These are phyloP conservation scores for Funneliformis geosporum DNA, from an alignment of 192 early-diverging fungal genomes.

Conservation along the genomic window DNA sequence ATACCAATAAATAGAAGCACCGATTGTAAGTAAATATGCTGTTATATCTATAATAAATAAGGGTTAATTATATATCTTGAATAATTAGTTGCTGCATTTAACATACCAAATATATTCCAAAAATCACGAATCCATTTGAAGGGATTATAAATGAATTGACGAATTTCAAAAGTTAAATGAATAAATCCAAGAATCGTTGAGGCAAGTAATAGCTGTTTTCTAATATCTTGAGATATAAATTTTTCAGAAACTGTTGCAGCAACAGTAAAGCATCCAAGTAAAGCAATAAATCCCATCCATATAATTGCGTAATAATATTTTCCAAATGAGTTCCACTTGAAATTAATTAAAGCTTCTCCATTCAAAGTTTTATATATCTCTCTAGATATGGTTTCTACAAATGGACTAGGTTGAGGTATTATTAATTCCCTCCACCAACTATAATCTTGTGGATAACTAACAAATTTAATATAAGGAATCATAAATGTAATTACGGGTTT, in stretches of 20 bases:
- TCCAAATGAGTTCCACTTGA: slow-evolving; percentile 9
- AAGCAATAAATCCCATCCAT: not conserved
- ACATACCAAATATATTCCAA: slow-evolving; percentile 13
- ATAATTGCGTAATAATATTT: not conserved
- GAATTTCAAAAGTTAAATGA: not conserved
- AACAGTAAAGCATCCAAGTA: not conserved
- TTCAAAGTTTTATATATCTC: slow-evolving; percentile 5
- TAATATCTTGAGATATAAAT: not conserved
- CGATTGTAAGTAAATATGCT: not conserved
- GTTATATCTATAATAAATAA: not conserved
- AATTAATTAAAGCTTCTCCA: not conserved
- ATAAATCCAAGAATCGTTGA: not conserved
- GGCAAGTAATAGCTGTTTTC: not conserved
- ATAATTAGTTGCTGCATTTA: too few species aligned
- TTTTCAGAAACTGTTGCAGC: not conserved
- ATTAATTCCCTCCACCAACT: not conserved
- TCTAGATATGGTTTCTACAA: not conserved
- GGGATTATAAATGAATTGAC: not conserved
- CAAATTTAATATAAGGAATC: not conserved
- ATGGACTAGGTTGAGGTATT: not conserved
- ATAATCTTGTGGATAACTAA: not conserved
- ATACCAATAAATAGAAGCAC: not conserved
- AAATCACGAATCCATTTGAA: not conserved
- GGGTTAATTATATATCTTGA: not conserved
- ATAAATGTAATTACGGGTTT: not conserved